A percentile compares a stretch with the other conserved stretches of the same genome.
Evolutionary conservation across 441 rosid genomes (phyloP).

Genomic region (Eruca vesicaria): DNA sequence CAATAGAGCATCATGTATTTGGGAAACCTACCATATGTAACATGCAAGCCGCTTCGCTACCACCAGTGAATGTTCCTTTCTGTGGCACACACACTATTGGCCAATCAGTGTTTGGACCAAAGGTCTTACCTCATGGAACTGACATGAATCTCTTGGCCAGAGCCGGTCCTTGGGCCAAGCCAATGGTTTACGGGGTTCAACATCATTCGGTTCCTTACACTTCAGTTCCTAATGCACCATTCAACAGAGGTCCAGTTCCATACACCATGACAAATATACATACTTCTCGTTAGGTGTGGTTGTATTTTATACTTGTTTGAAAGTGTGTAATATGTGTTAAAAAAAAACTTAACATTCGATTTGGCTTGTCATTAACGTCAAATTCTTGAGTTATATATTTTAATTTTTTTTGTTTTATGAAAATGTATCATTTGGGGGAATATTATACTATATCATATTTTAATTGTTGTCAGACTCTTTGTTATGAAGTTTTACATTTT

Average conservation of each 20-base stretch:
- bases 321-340: no score
- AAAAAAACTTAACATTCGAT: no score
- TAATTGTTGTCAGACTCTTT: background rate
- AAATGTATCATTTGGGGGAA: background rate
- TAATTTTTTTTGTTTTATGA: background rate
- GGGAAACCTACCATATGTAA: constrained; percentile 34
- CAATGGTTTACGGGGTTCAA: constrained; percentile 60
- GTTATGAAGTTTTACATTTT: background rate
- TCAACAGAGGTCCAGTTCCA: constrained; percentile 50
- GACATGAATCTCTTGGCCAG: constrained; percentile 65
- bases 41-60: no score
- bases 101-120: constrained; percentile 71
- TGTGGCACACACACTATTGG: constrained; percentile 50
- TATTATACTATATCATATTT: background rate
- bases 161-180: no score
- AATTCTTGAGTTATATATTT: background rate
- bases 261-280: constrained; percentile 53
- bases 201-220: constrained; percentile 48
- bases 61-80: constrained; percentile 33
- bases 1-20: constrained; percentile 24
- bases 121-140: constrained; percentile 24
- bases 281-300: background rate
- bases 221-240: constrained; percentile 62
- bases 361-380: background rate
- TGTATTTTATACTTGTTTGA: no score